Conservation (phyloP, 2,329 filamentous ascomycete species). For the Cladosporium sp. region DNA sequence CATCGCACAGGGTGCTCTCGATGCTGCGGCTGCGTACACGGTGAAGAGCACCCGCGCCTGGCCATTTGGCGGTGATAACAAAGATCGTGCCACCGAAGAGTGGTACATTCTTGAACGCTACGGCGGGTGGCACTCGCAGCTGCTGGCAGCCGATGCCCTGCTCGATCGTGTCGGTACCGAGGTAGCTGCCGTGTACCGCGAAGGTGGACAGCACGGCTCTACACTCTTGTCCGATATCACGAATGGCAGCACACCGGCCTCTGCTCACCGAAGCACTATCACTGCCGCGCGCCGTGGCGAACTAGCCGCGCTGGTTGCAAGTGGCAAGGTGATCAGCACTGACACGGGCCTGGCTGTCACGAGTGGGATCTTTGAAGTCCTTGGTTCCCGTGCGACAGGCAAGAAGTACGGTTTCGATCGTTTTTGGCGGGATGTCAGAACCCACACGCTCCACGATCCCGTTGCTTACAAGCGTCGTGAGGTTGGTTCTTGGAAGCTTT, state of each 20-base stretch:
- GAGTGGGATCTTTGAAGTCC: conserved; percentile 64
- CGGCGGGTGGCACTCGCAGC: conserved; percentile 63
- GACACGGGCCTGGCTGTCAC: conserved; percentile 61
- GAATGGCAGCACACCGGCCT: conserved; percentile 21
- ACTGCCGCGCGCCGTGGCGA: conserved; percentile 58
- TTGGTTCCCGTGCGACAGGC: conserved; percentile 59
- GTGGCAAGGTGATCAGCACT: conserved; percentile 62
- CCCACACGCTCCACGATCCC: conserved; percentile 66
- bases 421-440: conserved; percentile 67
- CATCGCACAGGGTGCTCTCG: conserved; percentile 60
- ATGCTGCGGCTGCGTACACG: conserved; percentile 59
- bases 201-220: conserved; percentile 33
- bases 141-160: conserved; percentile 60
- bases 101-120: conserved; percentile 67
- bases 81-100: conserved; percentile 60
- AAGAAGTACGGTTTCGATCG: conserved; percentile 62
- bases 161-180: conserved; percentile 57
- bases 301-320: conserved; percentile 62
- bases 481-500: conserved; percentile 57
- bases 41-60: conserved; percentile 58
- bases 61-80: conserved; percentile 65
- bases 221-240: conserved; percentile 28
- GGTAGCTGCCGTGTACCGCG: conserved; percentile 49
- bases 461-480: conserved; percentile 68
- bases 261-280: conserved; percentile 43